phyloP scores from a whole-genome alignment of 805 yeast species.

The Scheffersomyces ergatensis region DNA sequence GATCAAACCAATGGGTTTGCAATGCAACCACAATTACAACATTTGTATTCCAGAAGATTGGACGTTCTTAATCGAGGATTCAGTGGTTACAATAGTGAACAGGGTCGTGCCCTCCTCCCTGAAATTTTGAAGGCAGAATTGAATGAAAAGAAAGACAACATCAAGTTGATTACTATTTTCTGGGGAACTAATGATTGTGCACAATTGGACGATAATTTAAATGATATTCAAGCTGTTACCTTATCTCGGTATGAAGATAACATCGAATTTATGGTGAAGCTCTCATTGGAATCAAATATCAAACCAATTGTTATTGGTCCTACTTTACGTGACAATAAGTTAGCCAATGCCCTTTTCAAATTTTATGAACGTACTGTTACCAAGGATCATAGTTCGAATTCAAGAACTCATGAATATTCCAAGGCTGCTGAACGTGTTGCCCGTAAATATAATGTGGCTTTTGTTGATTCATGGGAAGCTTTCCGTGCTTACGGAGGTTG shows the following conservation, averaged over 20 bases:
- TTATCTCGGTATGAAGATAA: slow-evolving; percentile 50
- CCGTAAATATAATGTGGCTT: slow-evolving; percentile 46
- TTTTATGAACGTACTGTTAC: slow-evolving; percentile 1
- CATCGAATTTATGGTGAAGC: slow-evolving; percentile 37
- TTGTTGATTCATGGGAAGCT: slow-evolving; percentile 51
- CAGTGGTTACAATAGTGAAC: slow-evolving; percentile 70
- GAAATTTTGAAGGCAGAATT: slow-evolving; percentile 45
- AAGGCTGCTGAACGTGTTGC: slow-evolving; percentile 50
- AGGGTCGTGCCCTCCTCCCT: slow-evolving; percentile 42
- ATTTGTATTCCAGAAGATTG: slow-evolving; percentile 52
- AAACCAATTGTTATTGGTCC: slow-evolving; percentile 64
- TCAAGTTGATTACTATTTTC: slow-evolving; percentile 56
- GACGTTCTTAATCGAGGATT: slow-evolving; percentile 76
- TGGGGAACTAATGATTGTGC: slow-evolving; percentile 77
- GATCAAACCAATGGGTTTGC: slow-evolving; percentile 39
- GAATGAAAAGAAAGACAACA: slow-evolving; percentile 12
- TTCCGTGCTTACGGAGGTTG: slow-evolving; percentile 34
- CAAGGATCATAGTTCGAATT: slow-evolving; percentile 39
- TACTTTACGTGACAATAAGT: slow-evolving; percentile 47
- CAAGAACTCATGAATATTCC: slow-evolving; percentile 46
- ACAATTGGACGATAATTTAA: slow-evolving; percentile 7
- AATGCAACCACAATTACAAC: slow-evolving; percentile 49
- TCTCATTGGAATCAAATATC: slow-evolving; percentile 41
- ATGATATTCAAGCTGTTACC: slow-evolving; percentile 43
- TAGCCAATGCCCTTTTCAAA: slow-evolving; percentile 17